A percentile compares a stretch with the other conserved stretches of the same genome.
Conservation (phyloP, 352 stramenopile genomes). For the Phytopythium montanum region DNA sequence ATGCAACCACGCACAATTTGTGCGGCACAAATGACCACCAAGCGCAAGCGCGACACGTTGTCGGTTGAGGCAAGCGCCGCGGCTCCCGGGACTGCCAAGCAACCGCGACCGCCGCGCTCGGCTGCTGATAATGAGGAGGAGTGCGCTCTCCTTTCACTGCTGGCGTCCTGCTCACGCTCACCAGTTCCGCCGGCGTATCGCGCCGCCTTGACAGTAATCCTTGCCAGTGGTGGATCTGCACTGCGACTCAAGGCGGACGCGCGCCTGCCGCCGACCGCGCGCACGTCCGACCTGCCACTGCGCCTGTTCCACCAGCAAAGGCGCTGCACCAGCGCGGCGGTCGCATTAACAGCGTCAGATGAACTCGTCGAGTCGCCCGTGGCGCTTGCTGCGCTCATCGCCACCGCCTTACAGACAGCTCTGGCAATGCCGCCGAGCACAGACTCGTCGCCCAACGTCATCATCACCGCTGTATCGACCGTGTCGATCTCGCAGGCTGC, state of each 20-base stretch:
- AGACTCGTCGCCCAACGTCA: not conserved
- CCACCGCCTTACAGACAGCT: not conserved
- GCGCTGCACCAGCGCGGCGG: not conserved
- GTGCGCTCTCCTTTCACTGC: not conserved
- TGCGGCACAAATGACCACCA: not conserved
- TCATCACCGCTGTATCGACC: not conserved
- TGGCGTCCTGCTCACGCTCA: not conserved
- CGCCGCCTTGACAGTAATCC: not conserved
- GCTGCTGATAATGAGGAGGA: not conserved
- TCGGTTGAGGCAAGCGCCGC: not conserved
- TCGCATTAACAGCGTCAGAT: not conserved
- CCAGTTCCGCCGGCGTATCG: not conserved
- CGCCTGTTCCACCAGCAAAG: constrained; percentile 13
- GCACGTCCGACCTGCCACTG: constrained; percentile 14
- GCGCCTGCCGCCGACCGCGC: not conserved
- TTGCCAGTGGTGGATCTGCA: not conserved
- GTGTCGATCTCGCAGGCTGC: constrained; percentile 4
- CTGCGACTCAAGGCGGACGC: constrained; percentile 13
- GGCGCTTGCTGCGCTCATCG: not conserved
- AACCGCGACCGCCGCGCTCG: not conserved
- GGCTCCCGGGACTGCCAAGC: not conserved
- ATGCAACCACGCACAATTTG: too few relatives aligned
- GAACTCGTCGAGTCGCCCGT: not conserved
- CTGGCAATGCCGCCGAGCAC: not conserved
- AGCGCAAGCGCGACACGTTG: not conserved